Evolutionary conservation across 208 protist species (phyloP), one percentile per base, ranked within the genome.

Genomic region (Herpetomonas muscarum): DNA sequence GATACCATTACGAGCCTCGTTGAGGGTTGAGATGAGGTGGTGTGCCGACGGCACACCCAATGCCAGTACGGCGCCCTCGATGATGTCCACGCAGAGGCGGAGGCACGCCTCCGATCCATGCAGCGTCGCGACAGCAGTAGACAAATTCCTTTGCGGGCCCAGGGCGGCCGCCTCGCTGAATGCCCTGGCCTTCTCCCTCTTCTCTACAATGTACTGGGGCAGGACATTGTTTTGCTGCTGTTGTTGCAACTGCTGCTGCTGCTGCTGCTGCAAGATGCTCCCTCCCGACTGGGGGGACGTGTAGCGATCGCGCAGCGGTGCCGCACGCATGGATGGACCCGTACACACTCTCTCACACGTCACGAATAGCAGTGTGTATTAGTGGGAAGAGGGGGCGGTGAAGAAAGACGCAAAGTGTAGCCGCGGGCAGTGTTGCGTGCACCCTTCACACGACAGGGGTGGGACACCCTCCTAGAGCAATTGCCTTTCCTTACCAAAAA

Each of bases 31-130:
- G 34, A 90, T 53, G 3, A 93, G 68, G 3, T 28, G 44, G 65
- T 93, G 76, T 5, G 79, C 54, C 6, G 73, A 77, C 4, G 26
- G 49, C n/a, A 93, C 81, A 13, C 87, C 87, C 10, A 93, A 76
- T 30, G 73, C 70, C 25, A 90, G 55, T 31, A 93, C 80, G 0
- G 82, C 76, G 12, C 73, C 83, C 54, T 93, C 87, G 36, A 93
- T 76, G 24, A 80, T 25, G 28, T 83, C 72, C 24, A 67, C 74
- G 66, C 79, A 83, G 32, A 76, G 56, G 6, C 68, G 70, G n/a
- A 93, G 63, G 9, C 61, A 39, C 1, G 73, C 62, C 3, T 48
- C 67, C 55, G 71, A 70, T 6, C 72, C 67, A 10, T 69, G 57
- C 12, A 89, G 54, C 54, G 81, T 56, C 22, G 70, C 67, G 17